A percentile compares a stretch with the other conserved stretches of the same genome.
These are phyloP conservation scores for Petunia hybrid DNA, from an alignment of 305 asterid species.

Conservation along the genomic window DNA sequence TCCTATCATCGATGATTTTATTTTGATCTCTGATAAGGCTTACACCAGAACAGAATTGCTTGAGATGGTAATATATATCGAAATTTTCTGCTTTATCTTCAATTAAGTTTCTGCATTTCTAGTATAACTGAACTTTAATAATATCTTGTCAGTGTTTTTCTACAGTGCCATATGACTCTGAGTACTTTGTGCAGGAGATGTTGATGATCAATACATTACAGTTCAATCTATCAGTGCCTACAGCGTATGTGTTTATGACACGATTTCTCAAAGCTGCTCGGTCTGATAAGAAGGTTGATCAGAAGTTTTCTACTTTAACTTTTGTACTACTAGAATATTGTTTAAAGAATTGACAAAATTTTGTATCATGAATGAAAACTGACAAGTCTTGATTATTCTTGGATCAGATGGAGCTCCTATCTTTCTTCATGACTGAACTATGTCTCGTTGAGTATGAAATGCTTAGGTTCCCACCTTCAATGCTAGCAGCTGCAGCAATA, in stretches of 20 bases:
- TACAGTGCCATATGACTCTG: neutral
- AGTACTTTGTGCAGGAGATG: slow-evolving; percentile 68
- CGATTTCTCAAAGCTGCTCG: slow-evolving; percentile 85
- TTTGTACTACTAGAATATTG: neutral
- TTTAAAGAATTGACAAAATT: neutral
- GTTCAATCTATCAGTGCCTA: slow-evolving; percentile 82
- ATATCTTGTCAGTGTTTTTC: neutral
- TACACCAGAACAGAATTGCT: slow-evolving; percentile 65
- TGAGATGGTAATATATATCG: slow-evolving; percentile 57
- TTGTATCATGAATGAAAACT: neutral
- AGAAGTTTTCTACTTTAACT: slow-evolving; percentile 22
- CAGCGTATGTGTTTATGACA: slow-evolving; percentile 81
- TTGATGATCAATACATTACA: slow-evolving; percentile 70
- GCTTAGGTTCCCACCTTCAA: slow-evolving; percentile 77
- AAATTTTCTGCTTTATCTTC: neutral
- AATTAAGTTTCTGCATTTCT: neutral
- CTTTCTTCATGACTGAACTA: slow-evolving; percentile 75
- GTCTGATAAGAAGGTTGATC: slow-evolving; percentile 65
- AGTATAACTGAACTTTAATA: neutral
- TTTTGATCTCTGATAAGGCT: slow-evolving; percentile 72
- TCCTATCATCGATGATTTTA: slow-evolving; percentile 71
- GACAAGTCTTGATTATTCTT: neutral
- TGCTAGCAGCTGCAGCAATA: slow-evolving; percentile 77
- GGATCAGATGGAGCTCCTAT: slow-evolving; percentile 65
- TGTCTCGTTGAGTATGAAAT: slow-evolving; percentile 78